Conservation (phyloP, 1,284 basidiomycete genomes). For the Tilletia walkeri region DNA sequence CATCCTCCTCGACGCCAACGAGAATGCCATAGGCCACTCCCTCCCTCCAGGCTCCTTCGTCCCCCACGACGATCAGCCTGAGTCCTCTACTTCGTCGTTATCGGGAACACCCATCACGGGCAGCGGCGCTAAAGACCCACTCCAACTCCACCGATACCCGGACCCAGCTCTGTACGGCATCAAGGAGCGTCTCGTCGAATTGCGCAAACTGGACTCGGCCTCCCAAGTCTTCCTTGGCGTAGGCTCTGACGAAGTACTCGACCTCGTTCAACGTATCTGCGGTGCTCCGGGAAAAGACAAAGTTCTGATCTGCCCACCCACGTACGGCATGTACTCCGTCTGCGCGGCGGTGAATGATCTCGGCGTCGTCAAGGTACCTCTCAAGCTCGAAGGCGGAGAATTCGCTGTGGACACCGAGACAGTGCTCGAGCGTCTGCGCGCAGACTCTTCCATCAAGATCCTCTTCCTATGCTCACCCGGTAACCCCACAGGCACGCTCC, state of each 20-base stretch:
- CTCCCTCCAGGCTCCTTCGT: slow-evolving; percentile 60
- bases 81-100: slow-evolving; percentile 17
- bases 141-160: slow-evolving; percentile 78
- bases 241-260: slow-evolving; percentile 94
- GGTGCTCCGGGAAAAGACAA: slow-evolving; percentile 79
- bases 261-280: slow-evolving; percentile 85
- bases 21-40: slow-evolving; percentile 87
- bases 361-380: slow-evolving; percentile 73
- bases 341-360: slow-evolving; percentile 94
- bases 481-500: slow-evolving; percentile 88
- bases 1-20: slow-evolving; percentile 96
- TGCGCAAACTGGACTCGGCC: slow-evolving; percentile 57
- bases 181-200: slow-evolving; percentile 71
- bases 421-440: slow-evolving; percentile 59
- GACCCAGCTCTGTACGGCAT: slow-evolving; percentile 77
- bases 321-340: slow-evolving; percentile 96
- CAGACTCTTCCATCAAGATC: slow-evolving; percentile 69
- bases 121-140: slow-evolving; percentile 40
- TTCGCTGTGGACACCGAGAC: slow-evolving; percentile 77
- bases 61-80: slow-evolving; percentile 29
- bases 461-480: slow-evolving; percentile 95
- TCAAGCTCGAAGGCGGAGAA: slow-evolving; percentile 71
- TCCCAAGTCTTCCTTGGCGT: slow-evolving; percentile 84
- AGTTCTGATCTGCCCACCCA: slow-evolving; percentile 70
- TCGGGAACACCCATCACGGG: slow-evolving; percentile 21